Base-by-base conservation (phyloP, 2,329 filamentous ascomycete genomes). In the Cytospora piceae region DNA sequence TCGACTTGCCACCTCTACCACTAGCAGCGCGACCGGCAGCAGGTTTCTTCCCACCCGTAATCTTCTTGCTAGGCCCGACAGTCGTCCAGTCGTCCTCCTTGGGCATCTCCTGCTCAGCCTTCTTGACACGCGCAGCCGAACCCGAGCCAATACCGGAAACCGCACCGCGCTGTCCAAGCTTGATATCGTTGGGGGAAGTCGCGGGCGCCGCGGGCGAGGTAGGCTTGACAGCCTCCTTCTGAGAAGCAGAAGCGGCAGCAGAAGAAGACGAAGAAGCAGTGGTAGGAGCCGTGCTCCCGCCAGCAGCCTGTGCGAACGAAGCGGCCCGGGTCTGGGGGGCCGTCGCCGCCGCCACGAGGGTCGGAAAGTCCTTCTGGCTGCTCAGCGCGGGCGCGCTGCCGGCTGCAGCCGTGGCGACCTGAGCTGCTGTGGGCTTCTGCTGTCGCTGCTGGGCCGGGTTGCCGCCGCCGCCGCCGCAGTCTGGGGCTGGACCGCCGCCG, bases 51-150 rank as follows among this genome's bases (percentile, higher is more conserved):
- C 39, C 61, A 20, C 61, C 61, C 7, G 61, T 11, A 11, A 11
- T 34, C 54, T 62, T 65, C 58, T 65, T 64, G 20, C 55, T 34
- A 1, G 58, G 32, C 4, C 54, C 58, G 22, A 67, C 65, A 34
- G 58, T 67, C 54, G 55, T 59, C 65, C 65, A 67, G 20, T 29
- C 8, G 15, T 37, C 54, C 22, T 58, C 17, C 29, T 58, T 32
- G n/a, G 29, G 7, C 12, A 54, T 32, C 49, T 59, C 56, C 8
- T 55, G 51, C 17, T 24, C 63, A 1, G 6, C 37, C 29, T 52
- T 60, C 42, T 49, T 53, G 20, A 34, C 52, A 58, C n/a, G 37
- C n/a, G 14, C 53, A 6, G 7, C 46, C 9, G 46, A 8, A 24
- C 8, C 11, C 24, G 9, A 2, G 9, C 11, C n/a, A 24, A 53